Evolutionary conservation across 129 eudicot genomes (phyloP), one percentile per base, ranked within the genome.

Genomic region (Centaurea solstitialis): DNA sequence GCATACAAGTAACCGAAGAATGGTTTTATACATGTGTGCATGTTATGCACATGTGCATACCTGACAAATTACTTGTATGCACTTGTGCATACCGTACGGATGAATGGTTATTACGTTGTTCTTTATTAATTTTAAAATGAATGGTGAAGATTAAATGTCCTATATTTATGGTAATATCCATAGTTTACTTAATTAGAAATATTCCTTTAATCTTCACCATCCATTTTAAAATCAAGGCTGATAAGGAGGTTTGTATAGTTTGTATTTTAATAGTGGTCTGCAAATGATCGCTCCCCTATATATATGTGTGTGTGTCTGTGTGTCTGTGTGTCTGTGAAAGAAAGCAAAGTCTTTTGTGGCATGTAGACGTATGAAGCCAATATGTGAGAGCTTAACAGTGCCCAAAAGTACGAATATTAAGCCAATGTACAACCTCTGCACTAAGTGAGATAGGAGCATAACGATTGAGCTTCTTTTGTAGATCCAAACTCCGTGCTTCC

Each of bases 401-500:
- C 64, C 75, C 28, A 71, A 35, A 80, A 26, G 4, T 61, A 43
- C 35, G 66, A 84, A 22, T 37, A 62, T 50, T 66, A 77, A 33
- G 37, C 5, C 53, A 38, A 78, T 22, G 66, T 18, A 68, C 76
- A 76, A 94, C 99, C 97, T 95, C 98, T 18, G 98, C 92, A 37
- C 79, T 73, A 72, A 95, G 93, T 76, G 97, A 87, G 69, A 89
- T 83, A 78, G 81, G 87, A 80, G 99, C 97, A 91, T 95, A 95
- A 73, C 93, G 98, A 24, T 73, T 76, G 41, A 95, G 92, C 85
- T 88, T 89, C 84, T 89, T 91, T 70, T 89, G 91, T 66, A 95
- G 88, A 85, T 50, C 78, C 90, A 87, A 76, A 84, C 89, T 81
- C n/a, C 89, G 90, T 79, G 92, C 84, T 85, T 95, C 93, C 45